These are phyloP conservation scores for Lactifluus rugatus DNA, from an alignment of 768 basidiomycete genomes.

Conservation along the genomic window DNA sequence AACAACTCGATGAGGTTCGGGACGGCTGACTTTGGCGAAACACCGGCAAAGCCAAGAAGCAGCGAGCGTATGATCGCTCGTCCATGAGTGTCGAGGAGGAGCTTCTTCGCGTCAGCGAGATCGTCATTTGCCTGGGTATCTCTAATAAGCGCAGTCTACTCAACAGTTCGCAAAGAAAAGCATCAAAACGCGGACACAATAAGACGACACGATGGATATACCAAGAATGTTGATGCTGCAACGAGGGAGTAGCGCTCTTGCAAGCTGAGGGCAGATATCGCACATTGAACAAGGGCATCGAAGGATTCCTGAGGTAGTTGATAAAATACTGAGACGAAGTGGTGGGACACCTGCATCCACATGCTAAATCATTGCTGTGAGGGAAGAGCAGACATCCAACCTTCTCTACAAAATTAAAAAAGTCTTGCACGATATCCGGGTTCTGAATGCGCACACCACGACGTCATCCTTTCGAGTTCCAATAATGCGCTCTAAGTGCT, in stretches of 20 bases:
- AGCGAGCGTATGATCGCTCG: conserved; percentile 61
- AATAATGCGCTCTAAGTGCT: not conserved
- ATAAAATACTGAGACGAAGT: conserved; percentile 53
- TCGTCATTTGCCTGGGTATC: conserved; percentile 56
- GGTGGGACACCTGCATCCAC: conserved; percentile 35
- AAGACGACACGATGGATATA: conserved; percentile 31
- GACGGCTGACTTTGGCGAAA: conserved; percentile 73
- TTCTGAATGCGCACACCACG: conserved; percentile 43
- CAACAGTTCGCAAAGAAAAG: not conserved
- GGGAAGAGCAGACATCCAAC: conserved; percentile 30
- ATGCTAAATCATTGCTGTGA: not conserved
- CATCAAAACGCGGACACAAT: not conserved
- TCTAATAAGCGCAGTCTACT: conserved; percentile 56
- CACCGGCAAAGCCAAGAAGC: conserved; percentile 71
- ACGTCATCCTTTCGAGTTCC: not conserved
- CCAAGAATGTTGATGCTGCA: conserved; percentile 73
- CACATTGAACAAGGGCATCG: conserved; percentile 60
- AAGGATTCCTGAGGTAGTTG: conserved; percentile 53
- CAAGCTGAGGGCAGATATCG: conserved; percentile 52
- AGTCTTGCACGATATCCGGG: conserved; percentile 84
- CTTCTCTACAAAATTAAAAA: conserved; percentile 74
- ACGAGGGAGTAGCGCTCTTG: conserved; percentile 84
- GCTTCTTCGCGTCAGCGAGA: conserved; percentile 43
- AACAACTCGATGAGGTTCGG: conserved; percentile 81
- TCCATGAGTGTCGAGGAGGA: conserved; percentile 48